Conservation (phyloP, 2,329 filamentous ascomycete species). For the Thielaviopsis punctulata region DNA sequence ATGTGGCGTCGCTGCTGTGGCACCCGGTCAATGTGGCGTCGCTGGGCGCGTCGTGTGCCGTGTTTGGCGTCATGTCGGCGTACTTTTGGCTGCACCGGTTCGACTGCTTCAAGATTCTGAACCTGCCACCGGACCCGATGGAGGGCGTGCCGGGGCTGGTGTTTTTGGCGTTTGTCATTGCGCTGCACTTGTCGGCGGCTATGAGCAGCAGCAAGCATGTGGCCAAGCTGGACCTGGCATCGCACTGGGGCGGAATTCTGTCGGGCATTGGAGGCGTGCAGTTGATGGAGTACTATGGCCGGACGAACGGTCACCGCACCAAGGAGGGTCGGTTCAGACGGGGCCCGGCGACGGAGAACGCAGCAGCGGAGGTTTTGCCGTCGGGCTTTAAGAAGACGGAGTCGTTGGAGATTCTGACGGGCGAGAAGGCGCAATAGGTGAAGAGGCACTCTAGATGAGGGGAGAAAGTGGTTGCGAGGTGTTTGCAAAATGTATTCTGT, state of each 20-base stretch:
- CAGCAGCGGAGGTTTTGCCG: background rate
- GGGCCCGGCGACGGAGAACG: constrained; percentile 1
- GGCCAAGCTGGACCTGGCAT: constrained; percentile 36
- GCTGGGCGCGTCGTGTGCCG: constrained; percentile 49
- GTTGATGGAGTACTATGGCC: constrained; percentile 16
- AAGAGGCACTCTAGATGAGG: background rate
- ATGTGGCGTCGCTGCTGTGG: constrained; percentile 37
- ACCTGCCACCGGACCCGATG: constrained; percentile 35
- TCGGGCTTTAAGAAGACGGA: constrained; percentile 2
- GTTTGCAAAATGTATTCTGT: background rate
- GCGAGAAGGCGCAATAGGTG: constrained; percentile 6
- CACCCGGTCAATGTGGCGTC: constrained; percentile 34
- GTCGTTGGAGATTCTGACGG: constrained; percentile 12
- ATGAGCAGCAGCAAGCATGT: constrained; percentile 25
- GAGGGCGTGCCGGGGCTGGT: constrained; percentile 36
- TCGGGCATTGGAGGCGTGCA: constrained; percentile 27
- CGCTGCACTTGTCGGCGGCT: constrained; percentile 31
- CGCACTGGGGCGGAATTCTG: constrained; percentile 34
- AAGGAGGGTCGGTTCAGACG: constrained; percentile 9
- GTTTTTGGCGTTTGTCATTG: constrained; percentile 33
- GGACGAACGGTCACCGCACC: constrained; percentile 7
- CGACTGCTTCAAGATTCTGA: constrained; percentile 40
- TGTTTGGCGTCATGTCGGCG: constrained; percentile 42
- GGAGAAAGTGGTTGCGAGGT: background rate
- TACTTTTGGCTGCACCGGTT: constrained; percentile 42